Percentiles rank a stretch among this genome's conserved stretches.
These are phyloP conservation scores for Saccharomyces hybrid DNA, from an alignment of 1,139 yeast genomes.

Conservation along the genomic window DNA sequence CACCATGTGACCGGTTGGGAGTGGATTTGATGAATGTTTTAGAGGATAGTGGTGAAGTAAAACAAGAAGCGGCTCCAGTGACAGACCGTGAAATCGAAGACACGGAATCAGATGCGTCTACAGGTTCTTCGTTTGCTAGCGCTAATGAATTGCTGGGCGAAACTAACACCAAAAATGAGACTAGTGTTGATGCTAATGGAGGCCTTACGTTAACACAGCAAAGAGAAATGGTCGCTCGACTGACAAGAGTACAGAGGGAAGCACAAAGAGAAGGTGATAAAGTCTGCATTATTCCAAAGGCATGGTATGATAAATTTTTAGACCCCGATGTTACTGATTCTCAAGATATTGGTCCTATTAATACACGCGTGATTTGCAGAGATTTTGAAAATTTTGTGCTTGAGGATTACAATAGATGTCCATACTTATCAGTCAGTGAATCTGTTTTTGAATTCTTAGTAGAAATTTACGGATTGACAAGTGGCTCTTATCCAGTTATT, in stretches of 20 bases:
- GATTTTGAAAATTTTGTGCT: constrained; percentile 30
- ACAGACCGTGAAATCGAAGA: background rate
- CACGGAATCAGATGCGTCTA: background rate
- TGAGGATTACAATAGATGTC: constrained; percentile 26
- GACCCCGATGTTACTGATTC: constrained; percentile 19
- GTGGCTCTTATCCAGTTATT: constrained; percentile 37
- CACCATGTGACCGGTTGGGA: background rate
- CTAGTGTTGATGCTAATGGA: background rate
- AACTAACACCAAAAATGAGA: background rate
- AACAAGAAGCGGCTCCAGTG: background rate
- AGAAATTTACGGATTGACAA: constrained; percentile 48
- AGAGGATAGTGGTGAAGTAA: background rate
- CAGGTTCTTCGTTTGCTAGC: background rate
- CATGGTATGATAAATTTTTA: constrained; percentile 33
- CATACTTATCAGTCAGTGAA: constrained; percentile 35
- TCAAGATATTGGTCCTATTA: constrained; percentile 31
- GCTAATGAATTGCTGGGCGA: constrained; percentile 4
- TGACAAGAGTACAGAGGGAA: constrained; percentile 10
- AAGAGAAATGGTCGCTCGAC: background rate
- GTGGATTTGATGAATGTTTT: background rate
- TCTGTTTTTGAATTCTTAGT: constrained; percentile 38
- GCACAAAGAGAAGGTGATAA: constrained; percentile 29
- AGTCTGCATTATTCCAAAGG: constrained; percentile 33
- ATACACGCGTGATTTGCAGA: constrained; percentile 29
- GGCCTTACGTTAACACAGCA: background rate